These are phyloP conservation scores for Trametes sanguinea DNA, from an alignment of 768 basidiomycete genomes.

Conservation along the genomic window DNA sequence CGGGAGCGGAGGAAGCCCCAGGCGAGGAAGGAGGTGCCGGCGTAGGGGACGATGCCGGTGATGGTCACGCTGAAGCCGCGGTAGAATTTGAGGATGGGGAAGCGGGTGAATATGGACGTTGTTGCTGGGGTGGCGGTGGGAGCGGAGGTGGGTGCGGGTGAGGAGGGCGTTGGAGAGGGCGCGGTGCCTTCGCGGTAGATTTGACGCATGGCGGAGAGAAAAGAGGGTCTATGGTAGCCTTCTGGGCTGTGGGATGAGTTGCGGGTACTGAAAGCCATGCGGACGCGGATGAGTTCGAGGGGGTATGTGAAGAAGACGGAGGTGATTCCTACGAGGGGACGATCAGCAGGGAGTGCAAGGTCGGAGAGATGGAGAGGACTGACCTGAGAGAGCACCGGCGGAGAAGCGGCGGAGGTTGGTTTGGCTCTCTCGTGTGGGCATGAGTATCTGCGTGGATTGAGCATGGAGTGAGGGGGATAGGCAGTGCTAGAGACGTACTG, in stretches of 20 bases:
- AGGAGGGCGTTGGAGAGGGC: constrained; percentile 21
- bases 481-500: constrained; percentile 45
- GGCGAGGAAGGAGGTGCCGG: constrained; percentile 90
- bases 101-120: constrained; percentile 51
- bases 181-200: constrained; percentile 68
- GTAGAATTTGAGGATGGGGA: constrained; percentile 88
- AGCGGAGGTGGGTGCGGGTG: not conserved
- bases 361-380: constrained; percentile 23
- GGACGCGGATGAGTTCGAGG: constrained; percentile 91
- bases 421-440: constrained; percentile 79
- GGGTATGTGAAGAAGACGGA: constrained; percentile 95
- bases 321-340: constrained; percentile 58
- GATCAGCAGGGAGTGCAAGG: not conserved
- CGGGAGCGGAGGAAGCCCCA: constrained; percentile 78
- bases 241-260: constrained; percentile 18
- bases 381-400: constrained; percentile 88
- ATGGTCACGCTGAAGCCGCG: constrained; percentile 96
- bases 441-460: constrained; percentile 59
- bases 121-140: no score
- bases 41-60: constrained; percentile 92
- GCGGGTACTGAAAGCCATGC: constrained; percentile 85
- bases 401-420: constrained; percentile 79
- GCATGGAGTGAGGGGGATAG: not conserved
- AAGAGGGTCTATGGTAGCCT: constrained; percentile 45
- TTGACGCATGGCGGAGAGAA: constrained; percentile 53